These are phyloP conservation scores for Acer negundo DNA, from an alignment of 345 rosid genomes.

Conservation along the genomic window DNA sequence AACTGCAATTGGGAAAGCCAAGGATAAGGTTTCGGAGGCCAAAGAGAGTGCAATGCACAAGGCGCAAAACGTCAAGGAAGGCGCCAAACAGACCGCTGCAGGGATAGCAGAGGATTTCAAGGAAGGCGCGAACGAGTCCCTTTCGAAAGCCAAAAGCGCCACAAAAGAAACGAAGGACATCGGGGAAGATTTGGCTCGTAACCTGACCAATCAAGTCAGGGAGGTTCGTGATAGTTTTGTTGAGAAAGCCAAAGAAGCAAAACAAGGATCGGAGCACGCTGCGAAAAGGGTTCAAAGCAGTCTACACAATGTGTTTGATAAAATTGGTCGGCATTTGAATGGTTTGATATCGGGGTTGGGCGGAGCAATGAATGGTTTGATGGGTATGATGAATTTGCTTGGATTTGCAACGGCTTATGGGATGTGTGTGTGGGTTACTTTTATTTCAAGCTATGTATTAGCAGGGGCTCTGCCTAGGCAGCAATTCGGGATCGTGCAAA, in stretches of 20 bases:
- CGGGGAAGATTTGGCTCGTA: slow-evolving; percentile 10
- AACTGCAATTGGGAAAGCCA: slow-evolving; percentile 40
- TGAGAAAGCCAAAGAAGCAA: slow-evolving; percentile 18
- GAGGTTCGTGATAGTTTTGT: not conserved
- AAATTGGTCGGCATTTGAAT: not conserved
- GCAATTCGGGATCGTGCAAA: slow-evolving; percentile 76
- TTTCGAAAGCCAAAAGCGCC: slow-evolving; percentile 12
- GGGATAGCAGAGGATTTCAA: slow-evolving; percentile 25
- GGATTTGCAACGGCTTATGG: slow-evolving; percentile 67
- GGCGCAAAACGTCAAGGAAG: slow-evolving; percentile 6
- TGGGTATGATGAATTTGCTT: slow-evolving; percentile 39
- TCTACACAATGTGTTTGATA: not conserved
- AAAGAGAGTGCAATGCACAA: not conserved
- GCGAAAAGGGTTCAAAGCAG: not conserved
- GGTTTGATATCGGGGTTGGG: slow-evolving; percentile 3
- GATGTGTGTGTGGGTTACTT: slow-evolving; percentile 75
- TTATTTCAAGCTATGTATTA: slow-evolving; percentile 63
- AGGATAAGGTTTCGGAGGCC: slow-evolving; percentile 30
- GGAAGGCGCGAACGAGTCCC: slow-evolving; percentile 22
- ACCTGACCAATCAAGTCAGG: slow-evolving; percentile 11
- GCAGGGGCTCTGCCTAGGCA: slow-evolving; percentile 54
- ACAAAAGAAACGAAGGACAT: slow-evolving; percentile 17
- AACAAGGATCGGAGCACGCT: slow-evolving; percentile 12
- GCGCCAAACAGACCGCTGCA: slow-evolving; percentile 4
- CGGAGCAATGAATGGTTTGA: slow-evolving; percentile 16